A percentile compares a stretch with the other conserved stretches of the same genome.
Conservation (phyloP, 2,329 filamentous ascomycete species). For the Whalleya microplaca region DNA sequence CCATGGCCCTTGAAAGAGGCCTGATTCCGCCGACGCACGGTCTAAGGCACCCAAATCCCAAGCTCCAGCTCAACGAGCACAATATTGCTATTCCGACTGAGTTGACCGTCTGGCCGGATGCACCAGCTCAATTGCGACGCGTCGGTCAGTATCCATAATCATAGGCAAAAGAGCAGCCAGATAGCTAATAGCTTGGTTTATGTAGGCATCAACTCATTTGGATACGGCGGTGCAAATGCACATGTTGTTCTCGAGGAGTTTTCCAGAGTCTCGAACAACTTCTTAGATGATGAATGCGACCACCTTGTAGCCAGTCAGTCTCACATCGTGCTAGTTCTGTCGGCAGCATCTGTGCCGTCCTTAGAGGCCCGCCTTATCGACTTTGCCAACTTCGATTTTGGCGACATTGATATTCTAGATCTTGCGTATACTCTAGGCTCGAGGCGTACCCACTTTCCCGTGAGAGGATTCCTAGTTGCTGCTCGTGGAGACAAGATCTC, state of each 20-base stretch:
- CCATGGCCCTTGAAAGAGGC: slow-evolving; percentile 15
- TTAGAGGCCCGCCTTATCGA: too few species aligned
- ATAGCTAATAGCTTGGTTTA: neutral
- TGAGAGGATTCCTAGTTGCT: too few species aligned
- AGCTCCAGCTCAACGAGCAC: slow-evolving; percentile 5
- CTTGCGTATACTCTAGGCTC: too few species aligned
- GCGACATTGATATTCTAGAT: too few species aligned
- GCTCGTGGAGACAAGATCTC: too few species aligned
- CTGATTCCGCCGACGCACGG: slow-evolving; percentile 19
- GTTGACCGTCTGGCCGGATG: too few species aligned
- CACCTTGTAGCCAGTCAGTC: too few species aligned
- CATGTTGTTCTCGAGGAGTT: slow-evolving; percentile 9
- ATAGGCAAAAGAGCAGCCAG: neutral
- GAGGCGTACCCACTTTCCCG: too few species aligned
- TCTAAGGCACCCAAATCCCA: slow-evolving; percentile 17
- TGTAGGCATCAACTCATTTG: slow-evolving; percentile 24
- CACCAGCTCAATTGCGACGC: neutral
- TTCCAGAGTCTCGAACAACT: neutral
- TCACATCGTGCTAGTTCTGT: too few species aligned
- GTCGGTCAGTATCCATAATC: too few species aligned
- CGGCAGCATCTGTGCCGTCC: too few species aligned
- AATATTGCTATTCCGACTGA: slow-evolving; percentile 5
- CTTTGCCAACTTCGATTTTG: too few species aligned
- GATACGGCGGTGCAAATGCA: slow-evolving; percentile 23
- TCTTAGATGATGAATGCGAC: neutral